Conservation (phyloP, 306 rosid species). For the Arachis hypogaea region DNA sequence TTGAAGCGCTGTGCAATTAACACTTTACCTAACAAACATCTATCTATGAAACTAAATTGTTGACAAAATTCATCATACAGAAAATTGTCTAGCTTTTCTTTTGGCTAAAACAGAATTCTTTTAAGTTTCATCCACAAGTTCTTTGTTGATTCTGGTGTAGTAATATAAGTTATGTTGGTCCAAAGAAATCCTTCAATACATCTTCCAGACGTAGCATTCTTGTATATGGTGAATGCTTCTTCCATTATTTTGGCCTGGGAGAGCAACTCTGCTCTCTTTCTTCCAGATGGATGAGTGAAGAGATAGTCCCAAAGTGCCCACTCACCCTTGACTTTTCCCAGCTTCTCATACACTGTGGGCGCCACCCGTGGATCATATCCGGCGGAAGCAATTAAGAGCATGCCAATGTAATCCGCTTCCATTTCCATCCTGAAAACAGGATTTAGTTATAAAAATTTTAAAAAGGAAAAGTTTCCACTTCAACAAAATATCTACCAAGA, state of each 20-base stretch:
- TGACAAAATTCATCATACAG: too few species aligned
- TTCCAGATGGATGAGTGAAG: constrained; percentile 76
- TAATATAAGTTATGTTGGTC: not conserved
- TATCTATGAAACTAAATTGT: too few species aligned
- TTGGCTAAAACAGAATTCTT: too few species aligned
- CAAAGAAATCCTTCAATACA: constrained; percentile 71
- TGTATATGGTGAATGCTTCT: constrained; percentile 42
- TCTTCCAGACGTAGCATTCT: constrained; percentile 49
- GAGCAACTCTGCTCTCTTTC: constrained; percentile 63
- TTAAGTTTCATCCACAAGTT: not conserved
- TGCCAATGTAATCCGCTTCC: too few species aligned
- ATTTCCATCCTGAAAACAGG: too few species aligned
- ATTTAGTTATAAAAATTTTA: not conserved
- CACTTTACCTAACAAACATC: too few species aligned
- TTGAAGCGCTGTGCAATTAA: too few species aligned
- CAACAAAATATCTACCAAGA: constrained; percentile 4
- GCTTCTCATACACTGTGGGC: constrained; percentile 66
- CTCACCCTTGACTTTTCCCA: constrained; percentile 51
- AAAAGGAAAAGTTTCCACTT: not conserved
- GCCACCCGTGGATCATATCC: constrained; percentile 34
- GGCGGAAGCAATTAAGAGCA: too few species aligned
- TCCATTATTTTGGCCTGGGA: constrained; percentile 44
- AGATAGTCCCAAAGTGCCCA: constrained; percentile 55
- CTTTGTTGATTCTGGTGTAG: not conserved
- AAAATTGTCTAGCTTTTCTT: too few species aligned